Percentiles rank a stretch among this genome's conserved stretches.
These are phyloP conservation scores for Pseudogymnoascus sp. DNA, from an alignment of 2,329 filamentous ascomycete genomes.

Conservation along the genomic window DNA sequence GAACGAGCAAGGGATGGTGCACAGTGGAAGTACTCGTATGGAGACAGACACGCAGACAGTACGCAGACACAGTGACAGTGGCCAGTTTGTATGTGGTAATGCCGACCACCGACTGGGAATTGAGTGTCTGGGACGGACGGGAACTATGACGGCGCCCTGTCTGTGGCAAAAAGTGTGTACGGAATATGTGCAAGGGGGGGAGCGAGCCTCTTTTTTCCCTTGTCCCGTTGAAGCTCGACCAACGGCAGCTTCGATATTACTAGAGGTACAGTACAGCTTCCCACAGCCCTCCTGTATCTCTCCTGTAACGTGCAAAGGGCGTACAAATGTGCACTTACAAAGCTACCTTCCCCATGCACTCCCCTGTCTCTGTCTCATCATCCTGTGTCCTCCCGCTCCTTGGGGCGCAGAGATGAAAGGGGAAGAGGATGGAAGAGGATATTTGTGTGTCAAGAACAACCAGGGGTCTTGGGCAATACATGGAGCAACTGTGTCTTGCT, in stretches of 20 bases:
- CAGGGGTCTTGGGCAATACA: background rate
- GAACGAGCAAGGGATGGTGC: too few species aligned
- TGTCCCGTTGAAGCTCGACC: background rate
- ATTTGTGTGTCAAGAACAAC: slow-evolving; percentile 6
- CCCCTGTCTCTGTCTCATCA: slow-evolving; percentile 1
- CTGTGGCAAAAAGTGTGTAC: background rate
- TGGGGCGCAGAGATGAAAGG: background rate
- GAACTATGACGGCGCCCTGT: background rate
- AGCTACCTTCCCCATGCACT: background rate
- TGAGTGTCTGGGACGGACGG: background rate
- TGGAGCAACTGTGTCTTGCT: background rate
- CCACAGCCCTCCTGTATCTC: background rate
- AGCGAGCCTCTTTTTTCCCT: background rate
- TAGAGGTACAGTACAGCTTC: background rate
- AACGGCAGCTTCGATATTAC: background rate
- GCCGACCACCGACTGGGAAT: background rate
- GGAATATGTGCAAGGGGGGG: background rate
- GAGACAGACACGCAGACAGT: too few species aligned
- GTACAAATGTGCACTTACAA: background rate
- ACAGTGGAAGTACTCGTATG: too few species aligned
- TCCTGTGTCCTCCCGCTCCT: background rate
- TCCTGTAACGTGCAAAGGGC: background rate
- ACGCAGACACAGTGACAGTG: background rate
- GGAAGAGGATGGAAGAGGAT: background rate
- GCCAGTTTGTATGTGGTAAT: background rate